Evolutionary conservation across 495 filamentous ascomycete species (phyloP).

Genomic region (Penicillium turbatum): DNA sequence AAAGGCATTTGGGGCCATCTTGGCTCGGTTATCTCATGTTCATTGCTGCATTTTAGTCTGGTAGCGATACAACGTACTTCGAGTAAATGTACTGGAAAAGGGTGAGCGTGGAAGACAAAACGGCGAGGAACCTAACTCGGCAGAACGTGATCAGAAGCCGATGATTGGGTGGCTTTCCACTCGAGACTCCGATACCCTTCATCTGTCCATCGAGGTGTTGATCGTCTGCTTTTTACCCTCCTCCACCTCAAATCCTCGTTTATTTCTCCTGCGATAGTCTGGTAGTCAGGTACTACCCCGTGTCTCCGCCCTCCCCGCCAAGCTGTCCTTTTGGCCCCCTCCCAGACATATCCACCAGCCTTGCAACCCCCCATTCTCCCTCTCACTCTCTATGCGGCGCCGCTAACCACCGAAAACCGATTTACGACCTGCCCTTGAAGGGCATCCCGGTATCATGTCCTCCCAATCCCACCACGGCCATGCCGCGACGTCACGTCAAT

Average conservation of each 20-base stretch:
- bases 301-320: slow-evolving; percentile 23
- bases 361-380: slow-evolving; percentile 1
- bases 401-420: slow-evolving; percentile 16
- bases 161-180: slow-evolving; percentile 27
- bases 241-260: slow-evolving; percentile 5
- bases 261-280: slow-evolving; percentile 13
- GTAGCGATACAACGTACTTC: neutral
- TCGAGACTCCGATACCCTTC: slow-evolving; percentile 14
- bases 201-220: slow-evolving; percentile 2
- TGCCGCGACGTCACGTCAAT: slow-evolving; percentile 28
- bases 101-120: neutral
- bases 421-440: slow-evolving; percentile 24
- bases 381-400: slow-evolving; percentile 24
- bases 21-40: neutral
- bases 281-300: slow-evolving; percentile 24
- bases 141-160: slow-evolving; percentile 28
- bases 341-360: slow-evolving; percentile 15
- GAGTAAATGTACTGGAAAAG: neutral
- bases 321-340: slow-evolving; percentile 27
- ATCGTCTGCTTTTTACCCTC: slow-evolving; percentile 6
- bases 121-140: slow-evolving; percentile 1
- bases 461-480: slow-evolving; percentile 33
- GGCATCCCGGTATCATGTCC: slow-evolving; percentile 34
- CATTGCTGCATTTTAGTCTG: neutral
- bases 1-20: neutral